Percentiles rank a stretch among this genome's conserved stretches.
Evolutionary conservation across 2,329 filamentous ascomycete genomes (phyloP).

Genomic region (Diaporthe citriasiana): DNA sequence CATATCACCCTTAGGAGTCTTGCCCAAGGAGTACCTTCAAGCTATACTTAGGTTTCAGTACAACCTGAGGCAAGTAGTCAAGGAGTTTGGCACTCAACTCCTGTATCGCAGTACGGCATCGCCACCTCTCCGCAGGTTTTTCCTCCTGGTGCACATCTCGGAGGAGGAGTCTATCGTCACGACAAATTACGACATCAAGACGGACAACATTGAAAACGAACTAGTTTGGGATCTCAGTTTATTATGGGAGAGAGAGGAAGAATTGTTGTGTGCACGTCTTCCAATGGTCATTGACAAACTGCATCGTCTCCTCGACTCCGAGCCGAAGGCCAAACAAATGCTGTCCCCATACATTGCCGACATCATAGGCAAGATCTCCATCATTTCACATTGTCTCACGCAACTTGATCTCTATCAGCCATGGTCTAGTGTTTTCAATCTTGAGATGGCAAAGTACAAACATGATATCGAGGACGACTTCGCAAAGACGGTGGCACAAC

Average conservation of each 20-base stretch:
- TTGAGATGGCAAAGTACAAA: constrained; percentile 45
- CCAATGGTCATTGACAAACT: constrained; percentile 62
- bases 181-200: constrained; percentile 43
- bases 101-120: constrained; percentile 52
- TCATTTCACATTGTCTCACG: constrained; percentile 58
- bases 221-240: constrained; percentile 55
- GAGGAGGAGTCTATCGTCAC: constrained; percentile 45
- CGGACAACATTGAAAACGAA: constrained; percentile 45
- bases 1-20: constrained; percentile 51
- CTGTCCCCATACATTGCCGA: constrained; percentile 55
- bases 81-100: constrained; percentile 50
- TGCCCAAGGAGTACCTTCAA: constrained; percentile 56
- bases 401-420: constrained; percentile 64
- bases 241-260: constrained; percentile 54
- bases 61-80: constrained; percentile 52
- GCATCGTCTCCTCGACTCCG: constrained; percentile 57
- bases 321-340: constrained; percentile 53
- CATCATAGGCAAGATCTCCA: constrained; percentile 60
- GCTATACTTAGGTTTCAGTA: constrained; percentile 58
- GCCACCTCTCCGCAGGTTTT: constrained; percentile 56
- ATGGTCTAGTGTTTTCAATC: constrained; percentile 60
- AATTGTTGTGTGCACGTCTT: constrained; percentile 49
- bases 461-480: constrained; percentile 50
- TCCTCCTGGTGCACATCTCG: constrained; percentile 43
- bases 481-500: not conserved